phyloP scores from a whole-genome alignment of 441 rosid species.

The Adansonia gregorii region DNA sequence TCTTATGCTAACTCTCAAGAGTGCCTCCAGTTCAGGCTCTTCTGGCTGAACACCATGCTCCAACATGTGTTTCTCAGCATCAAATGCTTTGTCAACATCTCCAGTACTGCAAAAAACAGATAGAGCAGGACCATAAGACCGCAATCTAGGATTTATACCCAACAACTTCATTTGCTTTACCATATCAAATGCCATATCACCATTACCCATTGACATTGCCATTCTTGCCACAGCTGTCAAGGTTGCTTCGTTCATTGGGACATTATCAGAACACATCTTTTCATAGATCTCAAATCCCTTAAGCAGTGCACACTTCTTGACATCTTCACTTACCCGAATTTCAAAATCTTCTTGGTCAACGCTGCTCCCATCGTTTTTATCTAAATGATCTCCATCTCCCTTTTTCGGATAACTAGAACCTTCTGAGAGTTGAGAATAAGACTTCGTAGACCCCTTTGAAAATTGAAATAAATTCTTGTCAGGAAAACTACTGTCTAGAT shows the following conservation, averaged over 20 bases:
- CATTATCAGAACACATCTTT: slow-evolving; percentile 49
- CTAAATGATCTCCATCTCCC: slow-evolving; percentile 17
- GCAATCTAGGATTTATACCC: slow-evolving; percentile 60
- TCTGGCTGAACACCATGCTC: slow-evolving; percentile 63
- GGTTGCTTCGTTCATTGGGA: slow-evolving; percentile 63
- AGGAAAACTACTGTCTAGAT: slow-evolving; percentile 12
- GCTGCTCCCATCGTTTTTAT: slow-evolving; percentile 17
- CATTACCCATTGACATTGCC: slow-evolving; percentile 65
- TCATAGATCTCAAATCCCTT: slow-evolving; percentile 63
- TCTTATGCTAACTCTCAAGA: slow-evolving; percentile 51
- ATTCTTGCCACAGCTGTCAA: slow-evolving; percentile 69
- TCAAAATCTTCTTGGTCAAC: slow-evolving; percentile 26
- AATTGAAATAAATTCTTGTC: slow-evolving; percentile 27
- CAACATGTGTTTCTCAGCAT: slow-evolving; percentile 66
- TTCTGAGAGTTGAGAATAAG: slow-evolving; percentile 26
- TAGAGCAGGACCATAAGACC: slow-evolving; percentile 70
- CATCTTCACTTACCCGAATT: slow-evolving; percentile 48
- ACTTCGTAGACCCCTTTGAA: slow-evolving; percentile 25
- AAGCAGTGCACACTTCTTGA: slow-evolving; percentile 52
- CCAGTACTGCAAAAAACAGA: slow-evolving; percentile 47
- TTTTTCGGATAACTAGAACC: slow-evolving; percentile 7
- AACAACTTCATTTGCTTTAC: slow-evolving; percentile 60
- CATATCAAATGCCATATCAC: slow-evolving; percentile 65
- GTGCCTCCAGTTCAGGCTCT: slow-evolving; percentile 66
- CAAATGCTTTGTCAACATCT: slow-evolving; percentile 55